Evolutionary conservation across 805 yeast genomes (phyloP).

Genomic region (Candida qinlingensis): DNA sequence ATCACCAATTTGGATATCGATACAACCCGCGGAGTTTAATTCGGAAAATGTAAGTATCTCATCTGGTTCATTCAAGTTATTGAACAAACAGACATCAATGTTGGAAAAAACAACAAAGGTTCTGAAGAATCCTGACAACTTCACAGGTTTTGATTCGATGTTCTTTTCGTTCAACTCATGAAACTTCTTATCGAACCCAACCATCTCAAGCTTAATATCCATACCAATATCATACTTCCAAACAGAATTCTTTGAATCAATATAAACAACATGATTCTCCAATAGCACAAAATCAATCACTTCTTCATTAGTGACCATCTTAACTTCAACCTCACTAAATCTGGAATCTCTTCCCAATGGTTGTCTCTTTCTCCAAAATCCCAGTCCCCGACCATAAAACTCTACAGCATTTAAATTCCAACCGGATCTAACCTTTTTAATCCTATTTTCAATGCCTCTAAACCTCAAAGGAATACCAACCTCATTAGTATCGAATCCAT

Average conservation of each 20-base stretch:
- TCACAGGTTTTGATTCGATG: conserved; percentile 34
- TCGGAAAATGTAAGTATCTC: conserved; percentile 34
- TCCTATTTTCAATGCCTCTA: conserved; percentile 26
- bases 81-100: conserved; percentile 30
- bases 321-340: conserved; percentile 34
- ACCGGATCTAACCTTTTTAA: conserved; percentile 53
- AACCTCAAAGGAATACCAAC: conserved; percentile 7
- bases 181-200: conserved; percentile 30
- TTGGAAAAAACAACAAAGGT: conserved; percentile 52
- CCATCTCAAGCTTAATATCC: conserved; percentile 21
- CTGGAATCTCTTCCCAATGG: conserved; percentile 25
- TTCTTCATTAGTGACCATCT: conserved; percentile 28
- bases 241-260: conserved; percentile 38
- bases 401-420: conserved; percentile 57
- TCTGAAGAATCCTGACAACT: conserved; percentile 50
- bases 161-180: conserved; percentile 13
- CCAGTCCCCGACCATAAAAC: conserved; percentile 45
- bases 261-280: conserved; percentile 44
- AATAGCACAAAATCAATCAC: conserved; percentile 54
- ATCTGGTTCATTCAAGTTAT: conserved; percentile 14
- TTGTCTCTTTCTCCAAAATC: conserved; percentile 47
- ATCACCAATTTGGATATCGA: conserved; percentile 64
- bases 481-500: conserved; percentile 5
- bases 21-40: conserved; percentile 42
- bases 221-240: conserved; percentile 20